Evolutionary conservation across 331 rosid genomes (phyloP).

Genomic region (Rhamnella rubrinervis): DNA sequence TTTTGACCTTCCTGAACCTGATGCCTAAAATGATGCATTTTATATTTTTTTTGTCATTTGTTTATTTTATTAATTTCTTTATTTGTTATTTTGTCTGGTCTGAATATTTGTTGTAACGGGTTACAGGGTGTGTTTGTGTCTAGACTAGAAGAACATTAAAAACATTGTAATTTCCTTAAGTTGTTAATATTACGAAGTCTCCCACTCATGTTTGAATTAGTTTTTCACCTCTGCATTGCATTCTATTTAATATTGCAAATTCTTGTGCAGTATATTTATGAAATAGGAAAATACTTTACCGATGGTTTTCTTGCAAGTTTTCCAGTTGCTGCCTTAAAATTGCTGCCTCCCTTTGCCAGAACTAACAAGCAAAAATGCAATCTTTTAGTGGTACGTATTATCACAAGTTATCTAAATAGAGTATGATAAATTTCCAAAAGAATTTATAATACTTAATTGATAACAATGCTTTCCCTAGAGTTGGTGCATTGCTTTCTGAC

Average conservation of each 20-base stretch:
- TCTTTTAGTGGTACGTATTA: constrained; percentile 11
- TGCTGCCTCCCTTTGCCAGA: constrained; percentile 95
- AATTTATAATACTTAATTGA: neutral
- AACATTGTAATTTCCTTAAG: neutral
- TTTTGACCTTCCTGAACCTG: too few species aligned
- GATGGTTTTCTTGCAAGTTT: constrained; percentile 74
- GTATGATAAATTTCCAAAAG: neutral
- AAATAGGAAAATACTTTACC: constrained; percentile 44
- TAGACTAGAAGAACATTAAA: too few species aligned
- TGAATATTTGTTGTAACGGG: too few species aligned
- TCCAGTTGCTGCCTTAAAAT: constrained; percentile 78
- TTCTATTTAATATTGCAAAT: neutral
- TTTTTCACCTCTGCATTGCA: neutral
- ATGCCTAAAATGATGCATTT: too few species aligned
- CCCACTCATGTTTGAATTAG: neutral
- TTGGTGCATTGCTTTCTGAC: neutral
- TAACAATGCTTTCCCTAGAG: neutral
- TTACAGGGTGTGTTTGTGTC: too few species aligned
- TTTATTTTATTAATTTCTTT: too few species aligned
- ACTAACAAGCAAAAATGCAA: constrained; percentile 43
- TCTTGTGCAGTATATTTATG: neutral
- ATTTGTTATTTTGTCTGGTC: too few species aligned
- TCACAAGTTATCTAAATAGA: neutral
- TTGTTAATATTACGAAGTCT: neutral
- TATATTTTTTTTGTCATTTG: too few species aligned